These are phyloP conservation scores for Populus ilicifolia DNA, from an alignment of 345 rosid genomes.

Conservation along the genomic window DNA sequence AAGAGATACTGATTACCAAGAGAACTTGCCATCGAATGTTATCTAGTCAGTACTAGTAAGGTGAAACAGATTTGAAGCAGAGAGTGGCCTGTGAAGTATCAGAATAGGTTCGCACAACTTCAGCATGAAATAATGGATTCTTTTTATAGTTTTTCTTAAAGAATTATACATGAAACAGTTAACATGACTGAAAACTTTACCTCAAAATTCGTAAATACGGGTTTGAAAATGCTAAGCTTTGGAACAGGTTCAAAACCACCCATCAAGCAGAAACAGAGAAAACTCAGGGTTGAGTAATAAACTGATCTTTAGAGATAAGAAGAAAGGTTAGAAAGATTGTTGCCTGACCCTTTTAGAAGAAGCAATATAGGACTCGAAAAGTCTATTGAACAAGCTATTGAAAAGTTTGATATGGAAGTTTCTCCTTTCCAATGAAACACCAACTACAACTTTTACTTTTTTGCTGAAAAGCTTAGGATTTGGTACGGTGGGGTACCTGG, in stretches of 20 bases:
- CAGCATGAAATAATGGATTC: not conserved
- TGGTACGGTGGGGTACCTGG: constrained; percentile 13
- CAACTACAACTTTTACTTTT: not conserved
- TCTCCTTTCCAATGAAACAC: not conserved
- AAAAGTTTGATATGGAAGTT: constrained; percentile 3
- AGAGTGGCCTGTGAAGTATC: not conserved
- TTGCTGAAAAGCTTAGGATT: not conserved
- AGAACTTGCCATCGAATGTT: not conserved
- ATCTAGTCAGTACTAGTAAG: not conserved
- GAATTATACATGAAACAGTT: not conserved
- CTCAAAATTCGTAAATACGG: not conserved
- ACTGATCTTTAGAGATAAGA: not conserved
- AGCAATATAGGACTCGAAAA: not conserved
- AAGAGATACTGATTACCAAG: not conserved
- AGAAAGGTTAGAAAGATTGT: not conserved
- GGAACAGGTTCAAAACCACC: not conserved
- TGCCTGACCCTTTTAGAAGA: not conserved
- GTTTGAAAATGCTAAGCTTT: not conserved
- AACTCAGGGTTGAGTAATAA: not conserved
- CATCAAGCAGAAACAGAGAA: constrained; percentile 10
- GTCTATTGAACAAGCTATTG: not conserved
- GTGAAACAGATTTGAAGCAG: not conserved
- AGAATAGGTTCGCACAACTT: not conserved
- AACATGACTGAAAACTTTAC: not conserved
- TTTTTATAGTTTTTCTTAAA: not conserved